Conservation (phyloP, 192 early-diverging fungal genomes). For the Rhizophlyctis rosea region DNA sequence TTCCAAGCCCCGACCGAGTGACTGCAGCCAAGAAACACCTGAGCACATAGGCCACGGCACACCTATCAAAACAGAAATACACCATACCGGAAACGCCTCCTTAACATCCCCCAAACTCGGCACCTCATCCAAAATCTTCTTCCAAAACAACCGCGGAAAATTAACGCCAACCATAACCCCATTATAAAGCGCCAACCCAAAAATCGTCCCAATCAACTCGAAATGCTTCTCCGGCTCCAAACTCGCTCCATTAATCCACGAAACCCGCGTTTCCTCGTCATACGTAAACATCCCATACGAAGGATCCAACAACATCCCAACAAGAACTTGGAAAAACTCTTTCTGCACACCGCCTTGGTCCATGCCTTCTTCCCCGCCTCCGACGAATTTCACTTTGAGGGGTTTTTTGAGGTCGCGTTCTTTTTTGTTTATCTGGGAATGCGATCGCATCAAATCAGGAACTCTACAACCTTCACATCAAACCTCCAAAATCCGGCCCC, state of each 20-base stretch:
- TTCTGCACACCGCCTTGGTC: constrained; percentile 97
- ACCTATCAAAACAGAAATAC: background rate
- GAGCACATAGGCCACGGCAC: too few relatives aligned
- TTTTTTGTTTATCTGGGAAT: constrained; percentile 44
- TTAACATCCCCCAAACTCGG: constrained; percentile 49
- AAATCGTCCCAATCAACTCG: constrained; percentile 82
- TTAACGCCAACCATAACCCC: constrained; percentile 72
- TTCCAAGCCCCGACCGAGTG: constrained; percentile 70
- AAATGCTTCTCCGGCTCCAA: constrained; percentile 57
- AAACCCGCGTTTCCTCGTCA: constrained; percentile 58
- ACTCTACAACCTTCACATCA: constrained; percentile 5
- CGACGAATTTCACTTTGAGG: constrained; percentile 80
- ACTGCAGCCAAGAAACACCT: constrained; percentile 31
- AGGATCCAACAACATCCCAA: constrained; percentile 69
- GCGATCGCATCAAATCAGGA: constrained; percentile 5
- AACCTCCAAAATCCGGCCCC: background rate
- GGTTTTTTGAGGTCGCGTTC: constrained; percentile 71
- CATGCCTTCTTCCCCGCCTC: constrained; percentile 87
- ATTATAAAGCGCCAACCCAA: constrained; percentile 91
- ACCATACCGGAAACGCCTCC: constrained; percentile 58
- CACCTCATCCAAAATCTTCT: constrained; percentile 60
- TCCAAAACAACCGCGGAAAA: constrained; percentile 72
- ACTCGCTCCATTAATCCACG: constrained; percentile 73
- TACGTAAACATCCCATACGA: constrained; percentile 74
- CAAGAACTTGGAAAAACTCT: constrained; percentile 84